Conservation (phyloP, 2,329 filamentous ascomycete genomes). For the Ophiostoma australiae region DNA sequence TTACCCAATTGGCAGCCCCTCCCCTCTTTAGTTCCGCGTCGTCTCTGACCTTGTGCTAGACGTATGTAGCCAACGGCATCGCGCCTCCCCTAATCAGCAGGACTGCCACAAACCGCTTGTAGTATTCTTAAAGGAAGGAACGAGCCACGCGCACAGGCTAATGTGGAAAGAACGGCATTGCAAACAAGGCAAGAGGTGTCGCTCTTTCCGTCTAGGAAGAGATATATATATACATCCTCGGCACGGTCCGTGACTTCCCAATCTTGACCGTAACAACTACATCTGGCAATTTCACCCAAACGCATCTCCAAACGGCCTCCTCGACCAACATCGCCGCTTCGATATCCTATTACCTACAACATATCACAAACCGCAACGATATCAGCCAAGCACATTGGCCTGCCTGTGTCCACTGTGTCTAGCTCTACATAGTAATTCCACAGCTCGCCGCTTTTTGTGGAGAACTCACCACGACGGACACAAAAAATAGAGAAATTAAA, state of each 20-base stretch:
- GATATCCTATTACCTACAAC: neutral
- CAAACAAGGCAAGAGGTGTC: neutral
- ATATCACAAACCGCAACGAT: neutral
- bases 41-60: neutral
- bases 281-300: neutral
- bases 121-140: neutral
- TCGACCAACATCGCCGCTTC: neutral
- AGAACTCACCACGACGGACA: neutral
- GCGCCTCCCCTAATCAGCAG: neutral
- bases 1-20: neutral
- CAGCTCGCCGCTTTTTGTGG: conserved; percentile 18
- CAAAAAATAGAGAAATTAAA: conserved; percentile 2
- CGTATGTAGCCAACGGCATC: conserved; percentile 8
- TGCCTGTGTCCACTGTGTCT: conserved; percentile 5
- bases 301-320: neutral
- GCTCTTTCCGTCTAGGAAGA: neutral
- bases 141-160: neutral
- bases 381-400: neutral
- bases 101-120: neutral
- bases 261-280: neutral
- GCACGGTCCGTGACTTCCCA: conserved; percentile 3
- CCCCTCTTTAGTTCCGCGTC: neutral
- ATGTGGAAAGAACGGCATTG: neutral
- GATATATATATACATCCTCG: neutral
- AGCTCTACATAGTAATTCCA: conserved; percentile 12